Percentiles rank a stretch among this genome's conserved stretches.
These are phyloP conservation scores for Raphanus hybrid DNA, from an alignment of 441 rosid genomes.

Conservation along the genomic window DNA sequence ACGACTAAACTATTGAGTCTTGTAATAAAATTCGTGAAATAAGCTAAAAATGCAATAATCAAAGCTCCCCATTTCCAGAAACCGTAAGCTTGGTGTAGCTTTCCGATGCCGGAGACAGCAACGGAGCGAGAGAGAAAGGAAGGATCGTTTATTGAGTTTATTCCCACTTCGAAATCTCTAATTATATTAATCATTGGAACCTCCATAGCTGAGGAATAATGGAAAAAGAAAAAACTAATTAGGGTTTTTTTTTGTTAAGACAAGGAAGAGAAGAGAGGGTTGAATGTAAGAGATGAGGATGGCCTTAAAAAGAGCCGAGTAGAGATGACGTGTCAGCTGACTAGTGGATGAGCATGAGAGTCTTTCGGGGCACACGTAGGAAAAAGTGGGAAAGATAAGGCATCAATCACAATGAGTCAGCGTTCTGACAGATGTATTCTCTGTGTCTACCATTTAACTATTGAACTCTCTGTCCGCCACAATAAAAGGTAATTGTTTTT, in stretches of 20 bases:
- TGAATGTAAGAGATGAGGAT: not conserved
- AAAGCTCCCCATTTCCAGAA: slow-evolving; percentile 86
- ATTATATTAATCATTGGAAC: slow-evolving; percentile 68
- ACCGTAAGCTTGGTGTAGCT: slow-evolving; percentile 45
- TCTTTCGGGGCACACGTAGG: slow-evolving; percentile 46
- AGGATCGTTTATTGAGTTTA: slow-evolving; percentile 59
- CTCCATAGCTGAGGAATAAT: slow-evolving; percentile 50
- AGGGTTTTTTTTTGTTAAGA: slow-evolving; percentile 6
- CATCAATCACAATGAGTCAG: slow-evolving; percentile 25
- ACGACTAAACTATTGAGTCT: slow-evolving; percentile 55
- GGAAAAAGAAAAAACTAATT: not conserved
- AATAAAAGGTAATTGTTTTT: not conserved
- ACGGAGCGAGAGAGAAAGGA: slow-evolving; percentile 53
- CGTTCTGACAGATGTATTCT: slow-evolving; percentile 36
- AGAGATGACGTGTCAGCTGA: slow-evolving; percentile 45
- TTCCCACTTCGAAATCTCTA: slow-evolving; percentile 52
- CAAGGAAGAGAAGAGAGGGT: slow-evolving; percentile 23
- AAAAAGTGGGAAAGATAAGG: slow-evolving; percentile 38
- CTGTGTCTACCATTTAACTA: slow-evolving; percentile 29
- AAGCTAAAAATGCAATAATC: slow-evolving; percentile 73
- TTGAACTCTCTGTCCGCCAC: not conserved
- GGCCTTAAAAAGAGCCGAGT: not conserved
- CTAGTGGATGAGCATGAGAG: slow-evolving; percentile 37
- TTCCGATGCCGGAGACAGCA: slow-evolving; percentile 49
- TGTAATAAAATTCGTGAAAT: slow-evolving; percentile 57